A percentile compares a stretch with the other conserved stretches of the same genome.
Evolutionary conservation across 768 basidiomycete genomes (phyloP).

Genomic region (Suillus subluteus): DNA sequence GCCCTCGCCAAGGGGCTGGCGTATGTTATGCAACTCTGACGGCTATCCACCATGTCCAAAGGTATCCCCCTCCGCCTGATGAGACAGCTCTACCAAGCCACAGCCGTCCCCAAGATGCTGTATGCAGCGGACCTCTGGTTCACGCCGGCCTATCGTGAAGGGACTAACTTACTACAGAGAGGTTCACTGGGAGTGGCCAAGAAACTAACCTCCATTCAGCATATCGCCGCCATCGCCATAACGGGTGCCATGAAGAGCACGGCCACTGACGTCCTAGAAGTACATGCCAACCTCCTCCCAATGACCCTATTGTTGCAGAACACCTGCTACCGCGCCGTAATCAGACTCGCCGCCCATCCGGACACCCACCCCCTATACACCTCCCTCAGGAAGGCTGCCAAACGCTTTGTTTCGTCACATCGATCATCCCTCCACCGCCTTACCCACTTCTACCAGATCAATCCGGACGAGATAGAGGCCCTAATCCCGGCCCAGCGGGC

Average conservation of each 20-base stretch:
- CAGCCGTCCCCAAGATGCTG: constrained; percentile 31
- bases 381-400: background rate
- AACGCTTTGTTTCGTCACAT: background rate
- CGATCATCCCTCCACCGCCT: background rate
- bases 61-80: constrained; percentile 24
- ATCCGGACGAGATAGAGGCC: background rate
- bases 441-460: background rate
- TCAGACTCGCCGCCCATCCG: background rate
- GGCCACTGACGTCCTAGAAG: background rate
- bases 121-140: constrained; percentile 18
- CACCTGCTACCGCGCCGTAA: background rate
- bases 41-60: constrained; percentile 15
- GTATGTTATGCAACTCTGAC: background rate
- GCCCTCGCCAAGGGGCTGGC: constrained; percentile 4
- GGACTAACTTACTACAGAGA: background rate
- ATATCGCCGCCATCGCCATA: background rate
- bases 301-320: background rate
- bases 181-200: background rate
- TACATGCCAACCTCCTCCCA: background rate
- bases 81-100: constrained; percentile 27
- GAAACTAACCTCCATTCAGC: background rate
- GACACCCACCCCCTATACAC: background rate
- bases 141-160: background rate
- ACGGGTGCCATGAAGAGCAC: background rate
- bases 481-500: background rate